These are phyloP conservation scores for Saturnispora saitoi DNA, from an alignment of 805 yeast species.

Conservation along the genomic window DNA sequence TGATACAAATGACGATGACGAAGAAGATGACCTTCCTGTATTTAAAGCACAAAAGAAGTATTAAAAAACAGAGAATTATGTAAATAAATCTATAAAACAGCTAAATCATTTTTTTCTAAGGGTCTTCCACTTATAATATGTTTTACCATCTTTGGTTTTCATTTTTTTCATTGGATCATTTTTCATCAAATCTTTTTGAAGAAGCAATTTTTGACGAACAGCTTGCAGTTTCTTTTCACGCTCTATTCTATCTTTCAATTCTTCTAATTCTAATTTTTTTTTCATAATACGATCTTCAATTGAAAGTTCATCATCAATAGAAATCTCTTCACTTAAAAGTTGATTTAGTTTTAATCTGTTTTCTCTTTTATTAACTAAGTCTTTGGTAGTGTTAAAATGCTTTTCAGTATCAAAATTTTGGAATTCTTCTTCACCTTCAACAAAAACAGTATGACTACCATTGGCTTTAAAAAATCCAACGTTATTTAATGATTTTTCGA, in stretches of 20 bases:
- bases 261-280: conserved; percentile 51
- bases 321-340: conserved; percentile 27
- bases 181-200: conserved; percentile 83
- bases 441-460: conserved; percentile 82
- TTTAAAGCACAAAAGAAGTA: conserved; percentile 23
- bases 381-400: conserved; percentile 62
- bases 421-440: conserved; percentile 51
- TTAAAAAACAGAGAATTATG: not conserved
- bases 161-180: conserved; percentile 76
- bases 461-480: conserved; percentile 41
- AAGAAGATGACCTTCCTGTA: conserved; percentile 26
- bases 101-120: conserved; percentile 46
- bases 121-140: conserved; percentile 76
- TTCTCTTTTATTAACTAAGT: conserved; percentile 53
- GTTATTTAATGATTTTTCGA: conserved; percentile 45
- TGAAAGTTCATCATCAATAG: conserved; percentile 21
- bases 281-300: conserved; percentile 12
- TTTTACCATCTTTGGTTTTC: conserved; percentile 49
- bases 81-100: not conserved
- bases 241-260: conserved; percentile 55
- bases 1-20: conserved; percentile 13
- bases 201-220: conserved; percentile 64
- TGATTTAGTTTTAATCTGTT: conserved; percentile 63
- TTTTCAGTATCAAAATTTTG: conserved; percentile 53
- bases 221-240: conserved; percentile 59